These are phyloP conservation scores for Pythium plurisporium DNA, from an alignment of 352 stramenopile genomes.

Conservation along the genomic window DNA sequence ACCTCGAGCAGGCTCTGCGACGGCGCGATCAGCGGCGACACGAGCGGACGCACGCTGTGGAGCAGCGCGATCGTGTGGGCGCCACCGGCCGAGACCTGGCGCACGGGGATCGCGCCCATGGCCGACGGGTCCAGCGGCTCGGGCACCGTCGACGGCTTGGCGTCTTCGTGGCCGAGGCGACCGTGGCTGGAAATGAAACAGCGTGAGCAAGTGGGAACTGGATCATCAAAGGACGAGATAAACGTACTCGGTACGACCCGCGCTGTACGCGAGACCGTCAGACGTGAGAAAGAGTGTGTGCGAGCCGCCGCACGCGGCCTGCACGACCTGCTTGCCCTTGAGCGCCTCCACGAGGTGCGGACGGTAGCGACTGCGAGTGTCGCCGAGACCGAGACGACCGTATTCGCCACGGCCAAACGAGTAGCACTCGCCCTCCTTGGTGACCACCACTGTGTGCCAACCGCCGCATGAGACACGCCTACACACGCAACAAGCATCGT, in stretches of 20 bases:
- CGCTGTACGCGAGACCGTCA: conserved; percentile 81
- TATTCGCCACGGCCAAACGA: conserved; percentile 77
- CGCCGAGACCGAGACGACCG: conserved; percentile 80
- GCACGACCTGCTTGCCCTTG: conserved; percentile 54
- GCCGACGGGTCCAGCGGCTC: conserved; percentile 37
- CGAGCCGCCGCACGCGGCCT: conserved; percentile 63
- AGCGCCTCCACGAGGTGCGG: conserved; percentile 66
- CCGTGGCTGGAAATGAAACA: conserved; percentile 41
- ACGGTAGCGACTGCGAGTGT: conserved; percentile 62
- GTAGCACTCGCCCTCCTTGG: conserved; percentile 71
- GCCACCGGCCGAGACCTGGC: conserved; percentile 66
- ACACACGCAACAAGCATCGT: not conserved
- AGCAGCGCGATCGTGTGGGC: conserved; percentile 72
- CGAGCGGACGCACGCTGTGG: conserved; percentile 49
- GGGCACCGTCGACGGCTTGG: conserved; percentile 50
- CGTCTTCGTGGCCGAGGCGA: conserved; percentile 49
- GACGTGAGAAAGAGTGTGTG: conserved; percentile 88
- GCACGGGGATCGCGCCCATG: conserved; percentile 50
- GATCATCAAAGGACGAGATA: not conserved
- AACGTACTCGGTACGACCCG: conserved; percentile 79
- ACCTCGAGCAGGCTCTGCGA: conserved; percentile 6
- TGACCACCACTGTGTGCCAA: conserved; percentile 80
- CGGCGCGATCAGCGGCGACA: conserved; percentile 60
- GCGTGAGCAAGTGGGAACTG: not conserved
- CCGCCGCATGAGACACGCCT: conserved; percentile 78